Evolutionary conservation across 805 yeast species (phyloP), one percentile per base, ranked within the genome.

Genomic region (Kodamaea leandrae): DNA sequence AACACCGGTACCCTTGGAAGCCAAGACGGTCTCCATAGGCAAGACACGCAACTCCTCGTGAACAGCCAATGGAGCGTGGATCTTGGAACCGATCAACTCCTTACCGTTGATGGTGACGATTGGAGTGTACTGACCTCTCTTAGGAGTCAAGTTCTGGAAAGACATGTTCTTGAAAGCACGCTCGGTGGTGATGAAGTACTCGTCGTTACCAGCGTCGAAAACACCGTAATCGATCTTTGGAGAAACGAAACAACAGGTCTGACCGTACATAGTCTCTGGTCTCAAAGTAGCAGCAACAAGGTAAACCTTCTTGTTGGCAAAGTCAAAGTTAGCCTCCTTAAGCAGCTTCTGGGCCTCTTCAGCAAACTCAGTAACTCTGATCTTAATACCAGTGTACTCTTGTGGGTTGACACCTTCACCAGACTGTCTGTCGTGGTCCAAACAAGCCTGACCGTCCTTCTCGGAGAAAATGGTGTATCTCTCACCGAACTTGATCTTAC

Each of bases 201-300:
- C 78, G 35, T 74, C 71, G 44, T 76, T 72, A 47, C 93, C 91
- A 42, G 88, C 91, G 60, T 87, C 86, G 61, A 86, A 93, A 38
- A 93, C 65, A 61, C 99, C 98, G 60, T 93, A 93, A 34, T 76
- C 79, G 54, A 93, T 87, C 72, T 86, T 88, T 61, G 98, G 96
- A 20, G 96, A 86, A 17, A 93, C 98, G 57, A 91, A 93, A 77
- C 97, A 90, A 75, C 96, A 87, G 4, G 96, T 87, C 74, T 93
- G 98, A 49, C 97, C 98, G 59, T 90, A 90, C 97, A 93, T 88
- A 53, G 99, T 93, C 71, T 93, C 99, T 23, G 99, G 97, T 71
- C 99, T 83, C 59, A 93, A 79, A 53, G 99, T 93, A 20, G 98
- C 98, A 45, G 99, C 99, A 37, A 93, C 88, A 46, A 93, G 73